These are phyloP conservation scores for Stachybotrys chartarum DNA, from an alignment of 2,329 filamentous ascomycete species.

Conservation along the genomic window DNA sequence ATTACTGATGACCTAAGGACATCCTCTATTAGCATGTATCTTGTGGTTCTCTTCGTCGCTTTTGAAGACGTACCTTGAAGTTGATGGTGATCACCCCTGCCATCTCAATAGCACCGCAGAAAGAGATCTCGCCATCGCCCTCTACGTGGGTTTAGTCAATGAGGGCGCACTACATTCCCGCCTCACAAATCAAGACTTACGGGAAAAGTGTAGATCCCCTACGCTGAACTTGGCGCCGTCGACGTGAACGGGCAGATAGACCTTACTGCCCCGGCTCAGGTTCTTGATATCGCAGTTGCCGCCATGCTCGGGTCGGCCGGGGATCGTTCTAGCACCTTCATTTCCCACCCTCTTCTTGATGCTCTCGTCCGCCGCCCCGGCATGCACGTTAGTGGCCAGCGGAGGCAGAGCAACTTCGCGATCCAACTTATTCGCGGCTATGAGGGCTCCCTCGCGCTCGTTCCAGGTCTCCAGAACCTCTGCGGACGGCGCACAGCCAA, in stretches of 20 bases:
- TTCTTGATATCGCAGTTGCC: slow-evolving; percentile 94
- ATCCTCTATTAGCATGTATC: not conserved
- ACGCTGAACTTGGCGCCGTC: slow-evolving; percentile 83
- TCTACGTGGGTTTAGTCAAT: slow-evolving; percentile 32
- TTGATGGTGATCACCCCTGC: slow-evolving; percentile 86
- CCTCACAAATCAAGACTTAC: slow-evolving; percentile 10
- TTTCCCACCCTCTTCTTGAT: slow-evolving; percentile 60
- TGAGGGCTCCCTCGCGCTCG: slow-evolving; percentile 71
- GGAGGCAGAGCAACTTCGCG: slow-evolving; percentile 74
- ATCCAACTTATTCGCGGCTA: slow-evolving; percentile 57
- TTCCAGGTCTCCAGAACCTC: slow-evolving; percentile 81
- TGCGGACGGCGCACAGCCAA: slow-evolving; percentile 78
- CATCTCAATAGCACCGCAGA: slow-evolving; percentile 90
- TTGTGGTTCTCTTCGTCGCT: too few species aligned
- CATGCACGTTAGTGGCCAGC: slow-evolving; percentile 63
- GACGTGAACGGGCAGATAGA: slow-evolving; percentile 84
- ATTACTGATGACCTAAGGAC: slow-evolving; percentile 52
- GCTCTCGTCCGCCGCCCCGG: slow-evolving; percentile 53
- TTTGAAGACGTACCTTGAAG: slow-evolving; percentile 52
- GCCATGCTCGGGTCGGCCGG: slow-evolving; percentile 77
- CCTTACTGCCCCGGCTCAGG: slow-evolving; percentile 68
- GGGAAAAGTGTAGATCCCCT: slow-evolving; percentile 80
- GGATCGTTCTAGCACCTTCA: slow-evolving; percentile 81
- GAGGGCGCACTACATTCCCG: too few species aligned
- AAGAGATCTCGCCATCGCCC: slow-evolving; percentile 86